Percentiles rank a stretch among this genome's conserved stretches.
These are phyloP conservation scores for Ettlia oleoabundans DNA, from an alignment of 139 green algal genomes.

Conservation along the genomic window DNA sequence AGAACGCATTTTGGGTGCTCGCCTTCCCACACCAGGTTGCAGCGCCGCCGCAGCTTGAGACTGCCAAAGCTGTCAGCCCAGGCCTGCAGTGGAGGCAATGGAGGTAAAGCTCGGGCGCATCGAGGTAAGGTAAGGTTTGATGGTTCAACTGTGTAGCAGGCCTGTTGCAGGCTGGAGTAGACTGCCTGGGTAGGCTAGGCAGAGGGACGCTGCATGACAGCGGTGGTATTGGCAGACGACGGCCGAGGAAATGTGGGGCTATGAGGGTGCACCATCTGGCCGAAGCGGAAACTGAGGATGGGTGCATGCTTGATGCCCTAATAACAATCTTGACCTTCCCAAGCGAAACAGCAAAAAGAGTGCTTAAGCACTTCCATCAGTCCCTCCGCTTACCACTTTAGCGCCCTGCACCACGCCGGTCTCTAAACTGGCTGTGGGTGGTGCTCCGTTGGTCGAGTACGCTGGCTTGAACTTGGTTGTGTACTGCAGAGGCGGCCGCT, in stretches of 20 bases:
- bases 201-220: too few relatives aligned
- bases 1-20: conserved; percentile 60
- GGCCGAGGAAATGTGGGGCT: too few relatives aligned
- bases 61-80: conserved; percentile 42
- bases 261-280: too few relatives aligned
- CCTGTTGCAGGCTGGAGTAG: too few relatives aligned
- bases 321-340: too few relatives aligned
- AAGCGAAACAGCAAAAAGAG: not conserved
- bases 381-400: conserved; percentile 32
- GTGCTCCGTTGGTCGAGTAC: conserved; percentile 16
- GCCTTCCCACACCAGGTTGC: conserved; percentile 63
- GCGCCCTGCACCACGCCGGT: conserved; percentile 45
- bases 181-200: too few relatives aligned
- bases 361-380: not conserved
- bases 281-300: too few relatives aligned
- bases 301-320: too few relatives aligned
- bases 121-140: too few relatives aligned
- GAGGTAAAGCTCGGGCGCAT: too few relatives aligned
- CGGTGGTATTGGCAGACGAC: too few relatives aligned
- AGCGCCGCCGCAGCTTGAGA: conserved; percentile 60
- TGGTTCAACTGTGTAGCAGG: not conserved
- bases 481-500: not conserved
- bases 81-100: not conserved
- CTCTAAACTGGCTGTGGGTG: conserved; percentile 16
- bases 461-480: not conserved